phyloP scores from a whole-genome alignment of 495 filamentous ascomycete species.

The Clohesyomyces aquaticus region DNA sequence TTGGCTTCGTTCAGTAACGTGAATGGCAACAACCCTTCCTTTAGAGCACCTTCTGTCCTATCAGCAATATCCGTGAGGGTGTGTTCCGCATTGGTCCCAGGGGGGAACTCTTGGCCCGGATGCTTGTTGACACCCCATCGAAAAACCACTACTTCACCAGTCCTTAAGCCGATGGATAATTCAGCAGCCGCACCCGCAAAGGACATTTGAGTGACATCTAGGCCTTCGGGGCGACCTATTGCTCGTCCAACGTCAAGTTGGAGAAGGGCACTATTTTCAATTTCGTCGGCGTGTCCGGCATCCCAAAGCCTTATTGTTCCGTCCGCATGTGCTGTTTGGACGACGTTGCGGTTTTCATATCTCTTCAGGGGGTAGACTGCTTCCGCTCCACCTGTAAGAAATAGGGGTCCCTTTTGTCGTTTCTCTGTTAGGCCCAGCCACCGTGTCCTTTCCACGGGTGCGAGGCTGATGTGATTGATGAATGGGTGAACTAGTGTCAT shows the following conservation, averaged over 20 bases:
- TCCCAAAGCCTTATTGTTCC: constrained; percentile 90
- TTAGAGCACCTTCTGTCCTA: constrained; percentile 76
- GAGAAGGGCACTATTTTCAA: constrained; percentile 80
- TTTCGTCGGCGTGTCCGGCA: constrained; percentile 83
- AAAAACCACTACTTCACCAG: constrained; percentile 84
- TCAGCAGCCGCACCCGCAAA: constrained; percentile 80
- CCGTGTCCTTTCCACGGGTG: constrained; percentile 69
- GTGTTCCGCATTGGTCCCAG: constrained; percentile 55
- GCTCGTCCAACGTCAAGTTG: constrained; percentile 86
- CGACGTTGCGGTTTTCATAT: constrained; percentile 77
- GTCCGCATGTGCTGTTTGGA: constrained; percentile 83
- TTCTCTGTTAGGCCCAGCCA: constrained; percentile 91
- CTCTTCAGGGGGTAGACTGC: constrained; percentile 67
- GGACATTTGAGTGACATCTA: constrained; percentile 74
- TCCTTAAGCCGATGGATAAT: constrained; percentile 76
- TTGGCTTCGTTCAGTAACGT: constrained; percentile 80
- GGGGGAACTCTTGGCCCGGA: constrained; percentile 57
- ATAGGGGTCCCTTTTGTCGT: constrained; percentile 69
- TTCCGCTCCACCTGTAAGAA: constrained; percentile 77
- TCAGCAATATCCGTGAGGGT: constrained; percentile 72
- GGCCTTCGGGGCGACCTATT: constrained; percentile 75
- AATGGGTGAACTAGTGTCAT: constrained; percentile 87
- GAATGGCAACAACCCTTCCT: constrained; percentile 79
- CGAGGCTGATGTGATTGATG: constrained; percentile 67
- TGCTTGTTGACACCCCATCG: constrained; percentile 80